Evolutionary conservation across 768 basidiomycete species (phyloP).

Genomic region (Thelephora aurantiotincta): DNA sequence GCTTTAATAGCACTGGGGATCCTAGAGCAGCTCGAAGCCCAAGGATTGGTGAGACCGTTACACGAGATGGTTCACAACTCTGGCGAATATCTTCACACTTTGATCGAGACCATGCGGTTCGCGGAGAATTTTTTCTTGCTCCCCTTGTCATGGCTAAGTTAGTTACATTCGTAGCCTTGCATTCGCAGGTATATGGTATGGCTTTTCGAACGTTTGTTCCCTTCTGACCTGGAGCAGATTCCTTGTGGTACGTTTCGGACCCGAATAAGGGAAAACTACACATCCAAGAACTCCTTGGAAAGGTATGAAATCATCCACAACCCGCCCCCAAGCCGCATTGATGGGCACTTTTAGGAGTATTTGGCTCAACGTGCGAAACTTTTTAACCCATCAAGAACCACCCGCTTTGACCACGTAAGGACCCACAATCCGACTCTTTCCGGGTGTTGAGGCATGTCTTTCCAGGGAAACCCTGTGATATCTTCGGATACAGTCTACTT

Average conservation of each 20-base stretch:
- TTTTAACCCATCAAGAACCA: constrained; percentile 56
- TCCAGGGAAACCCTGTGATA: constrained; percentile 64
- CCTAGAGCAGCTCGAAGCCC: constrained; percentile 71
- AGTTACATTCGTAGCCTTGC: constrained; percentile 2
- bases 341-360: constrained; percentile 48
- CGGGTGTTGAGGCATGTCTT: neutral
- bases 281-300: constrained; percentile 71
- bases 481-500: constrained; percentile 95
- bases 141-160: neutral
- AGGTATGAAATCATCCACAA: constrained; percentile 22
- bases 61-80: constrained; percentile 85
- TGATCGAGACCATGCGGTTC: constrained; percentile 76
- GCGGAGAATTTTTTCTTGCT: constrained; percentile 9
- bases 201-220: neutral
- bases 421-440: neutral
- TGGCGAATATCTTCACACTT: constrained; percentile 70
- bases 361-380: constrained; percentile 65
- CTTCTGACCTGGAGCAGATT: constrained; percentile 32
- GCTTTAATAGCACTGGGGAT: constrained; percentile 89
- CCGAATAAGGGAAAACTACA: constrained; percentile 70
- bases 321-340: neutral
- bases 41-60: constrained; percentile 54
- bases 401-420: constrained; percentile 54
- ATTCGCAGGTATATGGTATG: constrained; percentile 2
- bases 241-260: constrained; percentile 85